phyloP scores from a whole-genome alignment of 495 filamentous ascomycete species.

The Aspergillus saccharolyticus region DNA sequence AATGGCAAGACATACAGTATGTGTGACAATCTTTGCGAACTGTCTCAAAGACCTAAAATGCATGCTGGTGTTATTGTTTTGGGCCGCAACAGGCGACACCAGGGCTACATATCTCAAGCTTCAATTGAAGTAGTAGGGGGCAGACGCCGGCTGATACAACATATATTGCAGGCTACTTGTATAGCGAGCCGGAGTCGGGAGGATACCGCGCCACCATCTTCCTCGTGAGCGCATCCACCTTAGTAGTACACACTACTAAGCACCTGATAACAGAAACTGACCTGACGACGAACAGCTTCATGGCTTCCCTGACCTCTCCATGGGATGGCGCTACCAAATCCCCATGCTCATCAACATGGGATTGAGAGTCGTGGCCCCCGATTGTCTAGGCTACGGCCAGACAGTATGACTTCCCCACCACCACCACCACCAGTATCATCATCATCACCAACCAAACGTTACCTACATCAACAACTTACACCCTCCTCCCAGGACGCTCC shows the following conservation, averaged over 20 bases:
- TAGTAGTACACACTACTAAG: neutral
- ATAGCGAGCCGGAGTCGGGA: conserved; percentile 52
- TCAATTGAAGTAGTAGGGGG: no score
- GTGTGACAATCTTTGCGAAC: conserved; percentile 14
- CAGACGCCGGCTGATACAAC: neutral
- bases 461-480: neutral
- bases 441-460: neutral
- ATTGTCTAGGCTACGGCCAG: conserved; percentile 76
- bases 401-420: conserved; percentile 45
- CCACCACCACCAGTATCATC: neutral
- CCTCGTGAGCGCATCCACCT: conserved; percentile 41
- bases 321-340: conserved; percentile 81
- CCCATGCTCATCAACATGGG: conserved; percentile 64
- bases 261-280: conserved; percentile 2
- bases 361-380: conserved; percentile 68
- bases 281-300: conserved; percentile 41
- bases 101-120: no score
- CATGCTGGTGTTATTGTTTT: no score
- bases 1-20: conserved; percentile 61
- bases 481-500: conserved; percentile 65
- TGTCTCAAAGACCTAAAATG: no score
- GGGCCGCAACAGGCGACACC: no score
- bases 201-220: conserved; percentile 58
- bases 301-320: conserved; percentile 63
- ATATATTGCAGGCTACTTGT: conserved; percentile 53